Conservation (phyloP, 202 grass and related monocot genomes). For the Elaeis oleifera region DNA sequence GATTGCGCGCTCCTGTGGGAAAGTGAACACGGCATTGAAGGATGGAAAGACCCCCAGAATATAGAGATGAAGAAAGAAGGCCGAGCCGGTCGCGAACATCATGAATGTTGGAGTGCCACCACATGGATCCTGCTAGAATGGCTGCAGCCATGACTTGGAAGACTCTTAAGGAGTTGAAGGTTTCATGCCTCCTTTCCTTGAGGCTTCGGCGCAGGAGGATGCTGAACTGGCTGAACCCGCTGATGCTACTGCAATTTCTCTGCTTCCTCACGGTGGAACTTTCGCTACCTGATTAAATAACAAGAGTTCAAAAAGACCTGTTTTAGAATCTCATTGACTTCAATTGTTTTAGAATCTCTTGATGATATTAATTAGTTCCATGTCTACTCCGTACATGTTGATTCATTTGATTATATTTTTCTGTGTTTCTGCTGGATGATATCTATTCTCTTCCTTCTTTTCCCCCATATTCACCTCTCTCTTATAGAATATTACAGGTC, state of each 20-base stretch:
- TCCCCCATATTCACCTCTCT: no score
- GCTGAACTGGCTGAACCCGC: constrained; percentile 72
- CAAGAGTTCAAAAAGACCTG: no score
- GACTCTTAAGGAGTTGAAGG: constrained; percentile 78
- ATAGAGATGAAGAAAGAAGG: constrained; percentile 98
- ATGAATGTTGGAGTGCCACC: constrained; percentile 66
- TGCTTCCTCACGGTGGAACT: not conserved
- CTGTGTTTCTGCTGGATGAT: no score
- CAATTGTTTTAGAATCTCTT: no score
- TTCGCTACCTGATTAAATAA: not conserved
- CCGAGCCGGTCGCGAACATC: constrained; percentile 66
- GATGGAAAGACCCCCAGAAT: constrained; percentile 97
- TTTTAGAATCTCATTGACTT: no score
- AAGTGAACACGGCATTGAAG: constrained; percentile 91
- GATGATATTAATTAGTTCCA: no score
- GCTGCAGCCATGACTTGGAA: constrained; percentile 80
- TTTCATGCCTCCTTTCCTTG: constrained; percentile 81
- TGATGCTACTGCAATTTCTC: constrained; percentile 38
- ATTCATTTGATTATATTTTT: no score
- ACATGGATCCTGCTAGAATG: constrained; percentile 69
- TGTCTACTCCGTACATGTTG: no score
- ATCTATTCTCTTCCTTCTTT: no score
- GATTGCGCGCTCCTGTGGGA: constrained; percentile 66
- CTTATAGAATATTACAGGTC: no score
- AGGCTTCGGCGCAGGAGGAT: constrained; percentile 76